Conservation (phyloP, 2,329 filamentous ascomycete genomes). For the Rhytidhysteron rufulum region DNA sequence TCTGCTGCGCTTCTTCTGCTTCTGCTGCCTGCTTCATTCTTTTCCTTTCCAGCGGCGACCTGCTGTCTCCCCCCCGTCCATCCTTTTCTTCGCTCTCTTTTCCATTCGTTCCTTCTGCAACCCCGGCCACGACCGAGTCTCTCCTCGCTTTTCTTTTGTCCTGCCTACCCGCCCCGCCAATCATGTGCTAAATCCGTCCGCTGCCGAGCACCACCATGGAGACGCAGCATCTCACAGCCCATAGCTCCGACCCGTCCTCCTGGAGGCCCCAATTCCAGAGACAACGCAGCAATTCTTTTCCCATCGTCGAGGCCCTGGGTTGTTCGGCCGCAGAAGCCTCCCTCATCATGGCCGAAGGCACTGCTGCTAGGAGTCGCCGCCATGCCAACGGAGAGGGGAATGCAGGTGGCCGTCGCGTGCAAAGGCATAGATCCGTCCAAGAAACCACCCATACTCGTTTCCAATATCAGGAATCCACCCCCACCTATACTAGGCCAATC, state of each 20-base stretch:
- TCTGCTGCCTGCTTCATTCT: too few species aligned
- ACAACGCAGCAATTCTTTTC: conserved; percentile 33
- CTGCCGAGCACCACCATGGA: not conserved
- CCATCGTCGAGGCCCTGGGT: conserved; percentile 30
- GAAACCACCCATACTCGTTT: not conserved
- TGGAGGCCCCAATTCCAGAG: conserved; percentile 10
- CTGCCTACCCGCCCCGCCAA: not conserved
- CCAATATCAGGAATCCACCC: not conserved
- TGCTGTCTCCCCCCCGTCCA: too few species aligned
- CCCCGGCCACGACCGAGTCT: too few species aligned
- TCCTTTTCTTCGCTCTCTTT: too few species aligned
- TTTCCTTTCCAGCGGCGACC: too few species aligned
- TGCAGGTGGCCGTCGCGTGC: conserved; percentile 18
- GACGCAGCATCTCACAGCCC: not conserved
- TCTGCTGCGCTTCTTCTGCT: too few species aligned
- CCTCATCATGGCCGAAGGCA: conserved; percentile 31
- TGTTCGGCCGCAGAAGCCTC: conserved; percentile 33
- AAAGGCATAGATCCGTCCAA: conserved; percentile 3
- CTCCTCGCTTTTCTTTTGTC: too few species aligned
- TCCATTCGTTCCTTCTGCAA: not conserved
- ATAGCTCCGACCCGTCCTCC: not conserved
- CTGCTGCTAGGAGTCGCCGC: conserved; percentile 29
- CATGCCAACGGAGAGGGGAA: conserved; percentile 8
- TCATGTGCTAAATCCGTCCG: not conserved
- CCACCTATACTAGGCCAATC: not conserved